These are phyloP conservation scores for Choanephora cucurbitarum DNA, from an alignment of 371 early-diverging fungal genomes.

Conservation along the genomic window DNA sequence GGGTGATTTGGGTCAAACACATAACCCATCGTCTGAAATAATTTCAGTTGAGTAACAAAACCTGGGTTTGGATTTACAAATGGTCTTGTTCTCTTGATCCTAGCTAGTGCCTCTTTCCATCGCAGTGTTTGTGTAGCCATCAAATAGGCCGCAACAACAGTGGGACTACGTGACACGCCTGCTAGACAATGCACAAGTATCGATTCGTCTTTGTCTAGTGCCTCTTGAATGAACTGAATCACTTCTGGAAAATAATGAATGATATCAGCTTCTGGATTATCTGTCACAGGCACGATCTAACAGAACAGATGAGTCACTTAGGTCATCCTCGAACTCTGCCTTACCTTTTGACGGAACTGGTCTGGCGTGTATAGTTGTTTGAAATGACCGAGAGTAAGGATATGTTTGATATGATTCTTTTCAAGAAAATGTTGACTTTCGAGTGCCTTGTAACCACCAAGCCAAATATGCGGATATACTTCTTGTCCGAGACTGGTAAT, in stretches of 20 bases:
- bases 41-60: conserved; percentile 65
- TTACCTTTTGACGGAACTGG: conserved; percentile 58
- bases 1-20: conserved; percentile 54
- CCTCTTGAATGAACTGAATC: conserved; percentile 58
- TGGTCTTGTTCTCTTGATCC: conserved; percentile 54
- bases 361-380: conserved; percentile 30
- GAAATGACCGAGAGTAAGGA: conserved; percentile 57
- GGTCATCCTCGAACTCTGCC: too few species aligned
- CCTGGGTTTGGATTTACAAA: conserved; percentile 75
- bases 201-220: conserved; percentile 47
- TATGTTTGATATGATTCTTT: conserved; percentile 57
- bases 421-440: conserved; percentile 39
- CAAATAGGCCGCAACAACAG: conserved; percentile 62
- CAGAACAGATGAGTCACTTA: neutral
- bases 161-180: conserved; percentile 51
- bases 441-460: conserved; percentile 51
- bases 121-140: conserved; percentile 59
- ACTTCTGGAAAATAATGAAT: conserved; percentile 69
- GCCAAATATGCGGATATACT: conserved; percentile 38
- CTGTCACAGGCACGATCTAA: conserved; percentile 58
- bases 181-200: conserved; percentile 63
- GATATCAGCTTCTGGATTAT: conserved; percentile 69
- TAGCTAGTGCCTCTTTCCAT: conserved; percentile 55
- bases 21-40: conserved; percentile 67
- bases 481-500: conserved; percentile 48